Conservation (phyloP, 208 protist species). For the Acanthamoeba lenticulata region DNA sequence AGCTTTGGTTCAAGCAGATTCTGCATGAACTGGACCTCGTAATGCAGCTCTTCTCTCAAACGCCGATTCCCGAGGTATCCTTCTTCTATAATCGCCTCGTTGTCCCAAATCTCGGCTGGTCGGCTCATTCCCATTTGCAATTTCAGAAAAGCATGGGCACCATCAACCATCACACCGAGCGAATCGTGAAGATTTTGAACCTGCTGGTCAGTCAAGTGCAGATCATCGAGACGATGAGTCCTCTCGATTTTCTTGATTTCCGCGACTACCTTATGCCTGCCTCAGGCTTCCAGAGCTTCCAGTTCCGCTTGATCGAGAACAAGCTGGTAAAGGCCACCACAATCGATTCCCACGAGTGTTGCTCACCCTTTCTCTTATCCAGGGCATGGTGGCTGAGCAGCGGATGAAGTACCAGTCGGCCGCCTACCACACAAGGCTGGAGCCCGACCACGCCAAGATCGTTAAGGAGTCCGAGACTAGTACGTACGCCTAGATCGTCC, state of each 20-base stretch:
- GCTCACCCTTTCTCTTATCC: background rate
- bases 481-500: background rate
- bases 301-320: slow-evolving; percentile 85
- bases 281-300: slow-evolving; percentile 80
- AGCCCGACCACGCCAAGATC: slow-evolving; percentile 26
- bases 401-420: slow-evolving; percentile 44
- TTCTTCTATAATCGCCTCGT: background rate
- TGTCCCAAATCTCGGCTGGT: background rate
- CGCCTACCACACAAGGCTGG: slow-evolving; percentile 44
- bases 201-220: slow-evolving; percentile 79
- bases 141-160: slow-evolving; percentile 42
- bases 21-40: slow-evolving; percentile 81
- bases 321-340: slow-evolving; percentile 66
- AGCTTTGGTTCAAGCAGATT: slow-evolving; percentile 89
- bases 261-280: slow-evolving; percentile 71
- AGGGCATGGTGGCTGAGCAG: slow-evolving; percentile 26
- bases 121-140: background rate
- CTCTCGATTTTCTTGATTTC: slow-evolving; percentile 83
- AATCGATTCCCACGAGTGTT: background rate
- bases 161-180: slow-evolving; percentile 24
- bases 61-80: slow-evolving; percentile 34
- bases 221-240: slow-evolving; percentile 85
- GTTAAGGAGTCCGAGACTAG: slow-evolving; percentile 68
- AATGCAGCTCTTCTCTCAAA: slow-evolving; percentile 46
- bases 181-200: slow-evolving; percentile 81